Evolutionary conservation across 805 yeast species (phyloP).

Genomic region (Teunomyces aglyptinius): DNA sequence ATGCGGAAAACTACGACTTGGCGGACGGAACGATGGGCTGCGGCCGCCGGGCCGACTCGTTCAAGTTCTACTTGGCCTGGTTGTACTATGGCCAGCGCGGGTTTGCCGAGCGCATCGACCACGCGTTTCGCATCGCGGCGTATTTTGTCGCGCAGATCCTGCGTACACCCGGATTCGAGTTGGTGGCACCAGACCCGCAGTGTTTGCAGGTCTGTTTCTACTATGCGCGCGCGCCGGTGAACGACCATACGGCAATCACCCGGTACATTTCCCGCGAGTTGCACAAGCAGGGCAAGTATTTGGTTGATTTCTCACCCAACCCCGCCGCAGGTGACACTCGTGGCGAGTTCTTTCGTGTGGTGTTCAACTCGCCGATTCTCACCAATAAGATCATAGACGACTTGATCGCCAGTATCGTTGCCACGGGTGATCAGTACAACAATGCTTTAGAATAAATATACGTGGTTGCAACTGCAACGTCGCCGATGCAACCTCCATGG

Average conservation of each 20-base stretch:
- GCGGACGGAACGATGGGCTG: slow-evolving; percentile 94
- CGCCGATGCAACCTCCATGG: not conserved
- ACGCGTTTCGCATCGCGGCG: slow-evolving; percentile 64
- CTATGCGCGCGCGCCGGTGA: slow-evolving; percentile 46
- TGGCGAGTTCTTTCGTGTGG: slow-evolving; percentile 85
- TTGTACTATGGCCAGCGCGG: slow-evolving; percentile 73
- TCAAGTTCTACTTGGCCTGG: slow-evolving; percentile 80
- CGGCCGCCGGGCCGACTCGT: slow-evolving; percentile 80
- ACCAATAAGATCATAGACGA: slow-evolving; percentile 35
- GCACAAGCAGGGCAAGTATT: slow-evolving; percentile 61
- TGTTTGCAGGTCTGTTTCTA: slow-evolving; percentile 84
- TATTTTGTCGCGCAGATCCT: slow-evolving; percentile 53
- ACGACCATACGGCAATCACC: slow-evolving; percentile 49
- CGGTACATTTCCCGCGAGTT: slow-evolving; percentile 59
- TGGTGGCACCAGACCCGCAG: slow-evolving; percentile 54
- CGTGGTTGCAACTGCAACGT: not conserved
- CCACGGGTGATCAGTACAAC: slow-evolving; percentile 1
- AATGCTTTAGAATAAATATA: not conserved
- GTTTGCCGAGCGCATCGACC: slow-evolving; percentile 63
- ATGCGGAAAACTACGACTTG: slow-evolving; percentile 62
- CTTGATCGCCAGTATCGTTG: slow-evolving; percentile 30
- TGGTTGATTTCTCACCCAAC: slow-evolving; percentile 78
- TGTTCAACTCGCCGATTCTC: slow-evolving; percentile 68
- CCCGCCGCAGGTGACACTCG: slow-evolving; percentile 43
- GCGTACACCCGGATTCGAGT: slow-evolving; percentile 43